Evolutionary conservation across 331 rosid genomes (phyloP).

Genomic region (Erythrophleum ivorense): DNA sequence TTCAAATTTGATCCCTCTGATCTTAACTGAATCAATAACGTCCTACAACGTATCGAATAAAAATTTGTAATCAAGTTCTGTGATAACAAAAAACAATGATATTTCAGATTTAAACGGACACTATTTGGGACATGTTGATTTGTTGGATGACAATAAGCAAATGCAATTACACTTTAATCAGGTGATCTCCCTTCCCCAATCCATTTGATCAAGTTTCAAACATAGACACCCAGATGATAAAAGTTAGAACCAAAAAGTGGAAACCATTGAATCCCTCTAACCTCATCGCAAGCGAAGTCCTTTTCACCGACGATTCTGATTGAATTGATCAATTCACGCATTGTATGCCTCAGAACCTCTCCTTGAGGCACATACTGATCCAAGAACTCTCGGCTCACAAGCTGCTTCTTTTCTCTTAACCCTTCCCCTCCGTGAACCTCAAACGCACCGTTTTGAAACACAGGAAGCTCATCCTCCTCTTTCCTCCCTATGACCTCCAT

Average conservation of each 20-base stretch:
- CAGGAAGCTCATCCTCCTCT: conserved; percentile 81
- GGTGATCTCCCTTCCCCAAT: background rate
- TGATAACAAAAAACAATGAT: background rate
- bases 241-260: background rate
- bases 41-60: background rate
- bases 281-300: conserved; percentile 75
- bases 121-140: background rate
- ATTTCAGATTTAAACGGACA: background rate
- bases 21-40: background rate
- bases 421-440: conserved; percentile 71
- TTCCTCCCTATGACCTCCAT: conserved; percentile 69
- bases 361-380: conserved; percentile 63
- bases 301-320: conserved; percentile 54
- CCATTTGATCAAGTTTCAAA: background rate
- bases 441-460: conserved; percentile 68
- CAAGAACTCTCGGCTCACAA: conserved; percentile 51
- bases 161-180: background rate
- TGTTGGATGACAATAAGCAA: background rate
- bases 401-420: conserved; percentile 36
- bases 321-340: conserved; percentile 70
- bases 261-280: conserved; percentile 26
- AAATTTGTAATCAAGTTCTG: background rate
- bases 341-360: conserved; percentile 64
- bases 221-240: background rate
- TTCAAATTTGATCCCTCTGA: background rate